Percentiles rank a stretch among this genome's conserved stretches.
Conservation (phyloP, 2,329 filamentous ascomycete species). For the Leptographium procerum region DNA sequence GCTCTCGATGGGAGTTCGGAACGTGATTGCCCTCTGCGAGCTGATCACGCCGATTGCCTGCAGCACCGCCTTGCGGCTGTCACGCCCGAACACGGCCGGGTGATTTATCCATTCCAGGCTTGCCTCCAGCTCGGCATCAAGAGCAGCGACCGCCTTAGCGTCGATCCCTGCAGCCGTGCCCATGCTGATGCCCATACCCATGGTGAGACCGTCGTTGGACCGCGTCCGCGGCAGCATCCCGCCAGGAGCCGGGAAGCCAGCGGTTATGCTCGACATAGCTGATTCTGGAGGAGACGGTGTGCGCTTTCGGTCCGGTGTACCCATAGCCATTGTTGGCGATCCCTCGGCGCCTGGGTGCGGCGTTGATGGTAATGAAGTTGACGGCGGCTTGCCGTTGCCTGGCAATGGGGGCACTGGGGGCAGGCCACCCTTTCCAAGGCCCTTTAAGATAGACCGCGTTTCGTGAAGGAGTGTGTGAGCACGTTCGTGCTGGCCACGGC, state of each 20-base stretch:
- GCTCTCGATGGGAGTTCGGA: conserved; percentile 77
- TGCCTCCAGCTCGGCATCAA: conserved; percentile 83
- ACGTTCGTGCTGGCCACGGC: conserved; percentile 83
- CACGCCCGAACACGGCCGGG: conserved; percentile 84
- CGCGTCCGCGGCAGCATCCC: conserved; percentile 36
- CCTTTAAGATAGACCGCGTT: conserved; percentile 89
- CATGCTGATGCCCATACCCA: conserved; percentile 34
- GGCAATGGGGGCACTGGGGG: conserved; percentile 69
- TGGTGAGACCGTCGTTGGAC: conserved; percentile 45
- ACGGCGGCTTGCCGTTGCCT: conserved; percentile 21
- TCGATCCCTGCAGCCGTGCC: conserved; percentile 61
- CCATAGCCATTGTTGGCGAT: conserved; percentile 28
- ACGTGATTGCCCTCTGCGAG: conserved; percentile 87
- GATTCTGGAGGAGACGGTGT: conserved; percentile 44
- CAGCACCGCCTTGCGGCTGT: conserved; percentile 88
- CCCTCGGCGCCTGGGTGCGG: conserved; percentile 33
- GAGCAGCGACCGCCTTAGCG: conserved; percentile 63
- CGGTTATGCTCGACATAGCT: conserved; percentile 28
- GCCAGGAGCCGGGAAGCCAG: conserved; percentile 24
- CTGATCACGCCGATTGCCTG: conserved; percentile 96
- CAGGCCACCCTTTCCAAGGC: conserved; percentile 85
- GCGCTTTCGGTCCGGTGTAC: conserved; percentile 42
- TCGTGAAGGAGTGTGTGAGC: conserved; percentile 87
- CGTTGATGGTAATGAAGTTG: conserved; percentile 33
- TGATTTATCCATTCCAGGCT: conserved; percentile 97